Evolutionary conservation across 2,329 filamentous ascomycete species (phyloP).

Genomic region (Calonectria honghensis): DNA sequence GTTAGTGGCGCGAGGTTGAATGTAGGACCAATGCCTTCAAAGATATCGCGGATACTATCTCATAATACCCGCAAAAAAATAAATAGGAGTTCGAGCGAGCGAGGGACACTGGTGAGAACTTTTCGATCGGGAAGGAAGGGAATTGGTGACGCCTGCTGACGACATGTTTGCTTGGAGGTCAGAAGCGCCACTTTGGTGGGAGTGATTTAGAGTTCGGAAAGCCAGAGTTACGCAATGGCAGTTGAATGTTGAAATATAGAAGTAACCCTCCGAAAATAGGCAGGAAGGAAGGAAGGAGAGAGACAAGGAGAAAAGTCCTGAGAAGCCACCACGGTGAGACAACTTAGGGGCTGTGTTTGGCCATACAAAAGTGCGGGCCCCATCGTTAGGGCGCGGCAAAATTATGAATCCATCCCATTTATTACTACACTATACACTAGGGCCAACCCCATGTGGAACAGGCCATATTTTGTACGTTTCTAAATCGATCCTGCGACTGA

Average conservation of each 20-base stretch:
- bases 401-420: not conserved
- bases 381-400: not conserved
- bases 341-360: not conserved
- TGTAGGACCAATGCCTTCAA: not conserved
- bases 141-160: not conserved
- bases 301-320: not conserved
- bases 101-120: not conserved
- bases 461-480: not conserved
- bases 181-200: not conserved
- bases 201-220: not conserved
- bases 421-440: not conserved
- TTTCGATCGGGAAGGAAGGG: not conserved
- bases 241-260: not conserved
- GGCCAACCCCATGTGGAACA: not conserved
- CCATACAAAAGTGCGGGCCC: not conserved
- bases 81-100: not conserved
- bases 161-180: not conserved
- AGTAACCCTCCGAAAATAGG: not conserved
- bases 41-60: no score
- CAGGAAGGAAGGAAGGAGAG: not conserved
- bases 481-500: not conserved
- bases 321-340: not conserved
- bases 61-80: not conserved
- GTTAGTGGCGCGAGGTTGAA: not conserved
- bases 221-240: not conserved